These are phyloP conservation scores for Pichia sp. DNA, from an alignment of 1,139 yeast genomes.

Conservation along the genomic window DNA sequence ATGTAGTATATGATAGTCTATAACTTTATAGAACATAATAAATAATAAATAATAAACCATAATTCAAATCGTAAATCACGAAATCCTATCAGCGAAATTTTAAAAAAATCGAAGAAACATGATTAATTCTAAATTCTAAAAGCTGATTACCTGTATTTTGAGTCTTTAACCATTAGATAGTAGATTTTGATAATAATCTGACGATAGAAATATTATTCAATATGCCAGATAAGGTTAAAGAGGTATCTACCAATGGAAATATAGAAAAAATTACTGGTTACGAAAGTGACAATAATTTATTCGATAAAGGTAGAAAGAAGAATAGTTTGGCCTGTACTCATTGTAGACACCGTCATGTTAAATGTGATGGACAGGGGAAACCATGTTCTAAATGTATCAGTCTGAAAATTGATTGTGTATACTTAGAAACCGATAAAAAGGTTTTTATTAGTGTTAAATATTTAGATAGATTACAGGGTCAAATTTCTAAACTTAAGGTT, in stretches of 20 bases:
- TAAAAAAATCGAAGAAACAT: no score
- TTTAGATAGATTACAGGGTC: conserved; percentile 61
- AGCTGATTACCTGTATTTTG: not conserved
- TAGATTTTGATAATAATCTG: not conserved
- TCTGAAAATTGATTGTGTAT: conserved; percentile 61
- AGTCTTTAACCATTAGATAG: not conserved
- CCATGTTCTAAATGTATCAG: conserved; percentile 64
- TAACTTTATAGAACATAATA: not conserved
- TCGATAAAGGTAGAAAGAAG: conserved; percentile 12
- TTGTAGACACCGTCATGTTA: conserved; percentile 68
- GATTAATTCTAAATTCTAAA: no score
- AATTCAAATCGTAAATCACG: no score
- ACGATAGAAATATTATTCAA: not conserved
- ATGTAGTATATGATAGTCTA: not conserved
- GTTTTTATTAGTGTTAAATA: conserved; percentile 73
- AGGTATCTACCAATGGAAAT: not conserved
- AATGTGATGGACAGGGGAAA: conserved; percentile 70
- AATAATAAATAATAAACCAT: not conserved
- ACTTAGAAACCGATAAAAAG: conserved; percentile 71
- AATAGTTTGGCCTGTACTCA: conserved; percentile 44
- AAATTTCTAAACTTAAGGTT: conserved; percentile 41
- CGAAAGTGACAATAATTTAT: not conserved
- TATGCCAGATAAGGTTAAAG: not conserved
- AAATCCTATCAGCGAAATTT: no score
- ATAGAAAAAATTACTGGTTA: not conserved